These are phyloP conservation scores for Rhizomucor miehei DNA, from an alignment of 371 early-diverging fungal genomes.

Conservation along the genomic window DNA sequence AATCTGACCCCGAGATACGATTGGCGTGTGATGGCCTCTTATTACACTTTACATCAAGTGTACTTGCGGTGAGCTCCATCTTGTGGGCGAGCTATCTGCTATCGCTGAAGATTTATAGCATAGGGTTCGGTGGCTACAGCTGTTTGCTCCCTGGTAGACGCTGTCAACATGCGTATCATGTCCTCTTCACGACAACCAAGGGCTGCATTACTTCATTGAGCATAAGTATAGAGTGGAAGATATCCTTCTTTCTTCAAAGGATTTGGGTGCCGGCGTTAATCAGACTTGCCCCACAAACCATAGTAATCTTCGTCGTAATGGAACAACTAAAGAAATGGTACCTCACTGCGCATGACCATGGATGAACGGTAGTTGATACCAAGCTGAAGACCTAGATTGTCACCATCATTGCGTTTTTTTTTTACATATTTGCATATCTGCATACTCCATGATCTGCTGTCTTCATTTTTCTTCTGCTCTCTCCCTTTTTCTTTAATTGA, in stretches of 20 bases:
- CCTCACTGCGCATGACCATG: no score
- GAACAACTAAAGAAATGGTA: conserved; percentile 57
- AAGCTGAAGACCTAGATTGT: no score
- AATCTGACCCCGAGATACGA: conserved; percentile 39
- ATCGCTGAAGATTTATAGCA: background rate
- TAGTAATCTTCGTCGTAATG: conserved; percentile 64
- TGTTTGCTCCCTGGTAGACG: conserved; percentile 64
- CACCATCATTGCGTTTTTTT: no score
- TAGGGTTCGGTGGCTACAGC: conserved; percentile 72
- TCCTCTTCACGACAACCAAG: no score
- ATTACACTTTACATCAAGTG: conserved; percentile 64
- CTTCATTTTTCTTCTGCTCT: no score
- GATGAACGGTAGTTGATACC: no score
- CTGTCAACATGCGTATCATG: conserved; percentile 75
- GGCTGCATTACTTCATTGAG: no score
- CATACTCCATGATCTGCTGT: no score
- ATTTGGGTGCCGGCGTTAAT: conserved; percentile 68
- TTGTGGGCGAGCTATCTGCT: background rate
- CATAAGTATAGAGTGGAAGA: conserved; percentile 64
- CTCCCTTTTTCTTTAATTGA: no score
- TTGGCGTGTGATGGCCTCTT: conserved; percentile 50
- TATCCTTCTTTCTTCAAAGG: conserved; percentile 66
- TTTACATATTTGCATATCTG: no score
- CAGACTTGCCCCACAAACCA: conserved; percentile 68
- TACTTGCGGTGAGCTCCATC: conserved; percentile 63